A percentile compares a stretch with the other conserved stretches of the same genome.
phyloP scores from a whole-genome alignment of 1,284 basidiomycete species.

The Ustilago xerochloae region DNA sequence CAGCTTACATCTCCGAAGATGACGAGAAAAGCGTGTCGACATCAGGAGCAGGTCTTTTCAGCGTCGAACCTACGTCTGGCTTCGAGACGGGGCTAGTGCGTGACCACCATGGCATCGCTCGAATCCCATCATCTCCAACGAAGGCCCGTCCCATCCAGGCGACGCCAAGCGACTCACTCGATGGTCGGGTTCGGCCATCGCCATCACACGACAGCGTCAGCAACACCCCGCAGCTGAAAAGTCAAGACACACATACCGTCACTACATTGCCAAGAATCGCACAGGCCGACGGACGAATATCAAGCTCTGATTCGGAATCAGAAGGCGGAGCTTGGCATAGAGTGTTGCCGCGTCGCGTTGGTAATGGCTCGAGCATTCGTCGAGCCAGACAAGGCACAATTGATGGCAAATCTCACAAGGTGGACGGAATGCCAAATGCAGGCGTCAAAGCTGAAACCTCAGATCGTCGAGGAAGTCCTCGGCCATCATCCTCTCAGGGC shows the following conservation, averaged over 20 bases:
- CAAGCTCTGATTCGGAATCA: constrained; percentile 46
- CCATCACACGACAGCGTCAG: neutral
- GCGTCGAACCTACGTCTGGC: constrained; percentile 3
- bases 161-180: neutral
- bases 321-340: constrained; percentile 50
- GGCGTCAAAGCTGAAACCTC: constrained; percentile 4
- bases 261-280: constrained; percentile 11
- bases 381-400: constrained; percentile 20
- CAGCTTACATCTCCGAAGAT: constrained; percentile 22
- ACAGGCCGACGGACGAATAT: constrained; percentile 22
- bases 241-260: neutral
- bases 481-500: constrained; percentile 22
- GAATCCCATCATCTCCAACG: neutral
- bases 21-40: constrained; percentile 9
- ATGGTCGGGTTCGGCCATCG: neutral
- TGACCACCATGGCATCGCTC: neutral
- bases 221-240: neutral
- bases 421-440: neutral
- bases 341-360: constrained; percentile 38
- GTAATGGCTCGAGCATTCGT: constrained; percentile 32
- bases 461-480: constrained; percentile 30
- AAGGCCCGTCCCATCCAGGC: too few species aligned
- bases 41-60: constrained; percentile 11
- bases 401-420: constrained; percentile 19
- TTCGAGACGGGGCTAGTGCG: neutral